A percentile compares a stretch with the other conserved stretches of the same genome.
Evolutionary conservation across 2,329 filamentous ascomycete genomes (phyloP).

Genomic region (Aspergillus sclerotialis): DNA sequence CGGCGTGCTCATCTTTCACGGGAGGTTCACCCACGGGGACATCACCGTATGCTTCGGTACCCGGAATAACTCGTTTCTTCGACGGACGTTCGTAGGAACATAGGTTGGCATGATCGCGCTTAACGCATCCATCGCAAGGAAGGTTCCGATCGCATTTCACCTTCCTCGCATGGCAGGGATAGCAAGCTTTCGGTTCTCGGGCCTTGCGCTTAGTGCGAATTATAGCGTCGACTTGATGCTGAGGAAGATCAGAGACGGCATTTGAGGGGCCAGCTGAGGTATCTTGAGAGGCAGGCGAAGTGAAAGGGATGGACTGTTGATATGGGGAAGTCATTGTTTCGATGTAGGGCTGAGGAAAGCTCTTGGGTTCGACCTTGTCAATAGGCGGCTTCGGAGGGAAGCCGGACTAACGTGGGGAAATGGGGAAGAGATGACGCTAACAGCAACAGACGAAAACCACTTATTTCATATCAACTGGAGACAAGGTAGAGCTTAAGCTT

Average conservation of each 20-base stretch:
- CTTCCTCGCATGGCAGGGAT: conserved; percentile 41
- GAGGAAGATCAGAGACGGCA: conserved; percentile 34
- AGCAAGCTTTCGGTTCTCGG: conserved; percentile 42
- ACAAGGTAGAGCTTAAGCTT: too few relatives aligned
- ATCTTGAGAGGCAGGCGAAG: conserved; percentile 19
- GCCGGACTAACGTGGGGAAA: background rate
- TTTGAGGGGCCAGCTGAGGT: conserved; percentile 16
- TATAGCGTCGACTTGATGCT: conserved; percentile 41
- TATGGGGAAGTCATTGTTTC: conserved; percentile 27
- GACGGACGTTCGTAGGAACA: conserved; percentile 44
- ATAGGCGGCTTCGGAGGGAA: background rate
- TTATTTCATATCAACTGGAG: too few relatives aligned
- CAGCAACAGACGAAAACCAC: too few relatives aligned
- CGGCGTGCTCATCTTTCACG: conserved; percentile 7
- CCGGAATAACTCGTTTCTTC: conserved; percentile 34
- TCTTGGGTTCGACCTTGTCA: background rate
- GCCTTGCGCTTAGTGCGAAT: conserved; percentile 43
- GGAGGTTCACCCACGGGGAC: conserved; percentile 10
- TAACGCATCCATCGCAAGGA: conserved; percentile 43
- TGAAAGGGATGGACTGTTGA: conserved; percentile 21
- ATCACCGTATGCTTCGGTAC: conserved; percentile 16
- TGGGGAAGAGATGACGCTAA: too few relatives aligned
- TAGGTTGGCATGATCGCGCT: conserved; percentile 43
- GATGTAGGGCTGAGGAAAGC: background rate
- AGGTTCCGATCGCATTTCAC: conserved; percentile 45